Evolutionary conservation across 75 land plant genomes (phyloP).

Genomic region (Pseudotsuga menziesii): DNA sequence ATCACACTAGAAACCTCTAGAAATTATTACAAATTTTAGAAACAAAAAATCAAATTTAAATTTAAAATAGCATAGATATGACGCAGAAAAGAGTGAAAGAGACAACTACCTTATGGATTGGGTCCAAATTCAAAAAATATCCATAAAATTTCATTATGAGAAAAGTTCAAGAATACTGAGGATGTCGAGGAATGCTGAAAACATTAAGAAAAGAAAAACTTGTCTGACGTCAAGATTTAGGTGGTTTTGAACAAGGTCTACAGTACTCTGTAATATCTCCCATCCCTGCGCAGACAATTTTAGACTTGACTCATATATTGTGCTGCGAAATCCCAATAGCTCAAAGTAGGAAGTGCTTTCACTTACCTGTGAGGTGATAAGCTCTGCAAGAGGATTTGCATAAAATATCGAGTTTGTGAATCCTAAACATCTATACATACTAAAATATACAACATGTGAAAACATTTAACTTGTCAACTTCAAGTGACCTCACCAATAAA

Average conservation of each 20-base stretch:
- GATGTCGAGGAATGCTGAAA: neutral
- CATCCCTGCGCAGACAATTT: constrained; percentile 58
- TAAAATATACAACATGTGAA: constrained; percentile 20
- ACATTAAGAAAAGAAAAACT: neutral
- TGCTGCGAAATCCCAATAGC: neutral
- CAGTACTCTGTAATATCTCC: constrained; percentile 89
- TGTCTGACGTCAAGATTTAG: constrained; percentile 76
- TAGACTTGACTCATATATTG: neutral
- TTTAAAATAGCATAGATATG: too few species aligned
- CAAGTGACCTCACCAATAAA: neutral
- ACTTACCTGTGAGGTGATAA: constrained; percentile 84
- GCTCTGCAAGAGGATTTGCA: constrained; percentile 98
- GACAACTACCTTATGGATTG: neutral
- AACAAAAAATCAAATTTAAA: too few species aligned
- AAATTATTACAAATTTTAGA: too few species aligned
- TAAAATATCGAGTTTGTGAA: constrained; percentile 94
- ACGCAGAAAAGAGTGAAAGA: neutral
- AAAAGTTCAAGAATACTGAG: neutral
- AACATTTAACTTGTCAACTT: neutral
- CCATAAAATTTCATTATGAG: neutral
- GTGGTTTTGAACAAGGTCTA: constrained; percentile 89
- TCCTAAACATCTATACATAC: constrained; percentile 97
- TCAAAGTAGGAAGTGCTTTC: neutral
- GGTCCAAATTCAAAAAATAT: neutral
- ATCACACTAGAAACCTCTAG: too few species aligned